Evolutionary conservation across 1,139 yeast genomes (phyloP).

Genomic region (Suhomyces taliae): DNA sequence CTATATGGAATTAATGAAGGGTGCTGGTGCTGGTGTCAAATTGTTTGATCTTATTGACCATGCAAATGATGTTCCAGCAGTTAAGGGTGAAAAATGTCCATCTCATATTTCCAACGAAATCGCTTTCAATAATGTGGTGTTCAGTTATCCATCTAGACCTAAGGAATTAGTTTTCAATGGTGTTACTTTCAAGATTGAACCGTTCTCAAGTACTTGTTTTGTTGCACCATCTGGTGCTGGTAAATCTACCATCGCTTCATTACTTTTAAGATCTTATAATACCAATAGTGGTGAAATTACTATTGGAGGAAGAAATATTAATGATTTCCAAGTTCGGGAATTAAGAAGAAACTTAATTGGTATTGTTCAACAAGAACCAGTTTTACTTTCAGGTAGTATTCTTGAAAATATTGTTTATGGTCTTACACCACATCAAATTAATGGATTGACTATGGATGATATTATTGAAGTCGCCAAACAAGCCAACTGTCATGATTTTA

Average conservation of each 20-base stretch:
- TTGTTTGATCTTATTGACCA: slow-evolving; percentile 48
- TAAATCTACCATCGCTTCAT: slow-evolving; percentile 77
- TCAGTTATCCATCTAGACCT: slow-evolving; percentile 89
- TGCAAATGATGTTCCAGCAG: slow-evolving; percentile 44
- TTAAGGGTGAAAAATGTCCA: slow-evolving; percentile 40
- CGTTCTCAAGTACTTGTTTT: slow-evolving; percentile 81
- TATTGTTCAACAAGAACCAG: slow-evolving; percentile 87
- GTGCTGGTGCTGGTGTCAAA: slow-evolving; percentile 54
- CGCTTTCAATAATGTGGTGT: slow-evolving; percentile 63
- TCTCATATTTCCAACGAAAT: slow-evolving; percentile 56
- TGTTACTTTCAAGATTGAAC: slow-evolving; percentile 58
- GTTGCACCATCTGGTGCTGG: slow-evolving; percentile 96
- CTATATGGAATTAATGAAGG: slow-evolving; percentile 57
- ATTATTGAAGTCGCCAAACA: slow-evolving; percentile 44
- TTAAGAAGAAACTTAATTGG: slow-evolving; percentile 71
- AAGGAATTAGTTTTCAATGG: slow-evolving; percentile 65
- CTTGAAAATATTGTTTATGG: slow-evolving; percentile 81
- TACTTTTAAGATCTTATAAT: slow-evolving; percentile 70
- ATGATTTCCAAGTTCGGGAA: slow-evolving; percentile 66
- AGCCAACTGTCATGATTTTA: slow-evolving; percentile 59
- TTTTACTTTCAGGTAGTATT: slow-evolving; percentile 74
- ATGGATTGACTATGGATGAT: slow-evolving; percentile 40
- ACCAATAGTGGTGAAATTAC: slow-evolving; percentile 55
- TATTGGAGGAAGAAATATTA: slow-evolving; percentile 67
- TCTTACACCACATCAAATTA: slow-evolving; percentile 53